phyloP scores from a whole-genome alignment of 257 asterid genomes.

The Striga asiatica region DNA sequence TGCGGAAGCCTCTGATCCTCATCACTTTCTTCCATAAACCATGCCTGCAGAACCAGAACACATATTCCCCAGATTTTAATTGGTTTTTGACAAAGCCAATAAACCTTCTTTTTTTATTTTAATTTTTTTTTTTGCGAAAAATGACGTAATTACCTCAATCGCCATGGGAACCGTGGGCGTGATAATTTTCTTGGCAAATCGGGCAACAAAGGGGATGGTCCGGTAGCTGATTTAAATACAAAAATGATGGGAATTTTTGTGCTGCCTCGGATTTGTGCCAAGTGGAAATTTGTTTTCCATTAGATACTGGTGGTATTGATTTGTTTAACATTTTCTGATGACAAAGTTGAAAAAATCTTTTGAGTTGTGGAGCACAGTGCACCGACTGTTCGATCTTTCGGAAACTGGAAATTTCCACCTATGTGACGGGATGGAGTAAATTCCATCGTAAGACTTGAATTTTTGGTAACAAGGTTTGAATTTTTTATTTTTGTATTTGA shows the following conservation, averaged over 20 bases:
- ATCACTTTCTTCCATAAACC: conserved; percentile 65
- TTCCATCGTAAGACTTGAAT: too few species aligned
- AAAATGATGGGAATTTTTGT: too few species aligned
- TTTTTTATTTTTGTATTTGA: too few species aligned
- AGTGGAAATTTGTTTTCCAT: conserved; percentile 17
- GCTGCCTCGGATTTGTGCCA: too few species aligned
- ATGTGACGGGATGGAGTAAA: too few species aligned
- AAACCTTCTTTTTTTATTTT: too few species aligned
- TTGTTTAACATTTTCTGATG: conserved; percentile 30
- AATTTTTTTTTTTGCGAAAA: too few species aligned
- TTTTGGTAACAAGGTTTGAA: too few species aligned
- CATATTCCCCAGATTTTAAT: not conserved
- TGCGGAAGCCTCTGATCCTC: conserved; percentile 76
- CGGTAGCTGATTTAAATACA: not conserved
- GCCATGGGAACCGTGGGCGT: too few species aligned
- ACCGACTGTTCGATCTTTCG: not conserved
- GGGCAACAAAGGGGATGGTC: too few species aligned
- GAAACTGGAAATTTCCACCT: not conserved
- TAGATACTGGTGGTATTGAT: conserved; percentile 28
- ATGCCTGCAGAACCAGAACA: conserved; percentile 43
- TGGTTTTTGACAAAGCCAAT: too few species aligned
- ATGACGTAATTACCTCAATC: conserved; percentile 30
- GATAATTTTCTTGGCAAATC: too few species aligned
- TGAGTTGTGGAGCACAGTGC: not conserved
- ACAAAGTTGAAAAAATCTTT: conserved; percentile 14